A percentile compares a stretch with the other conserved stretches of the same genome.
phyloP scores from a whole-genome alignment of 2,329 filamentous ascomycete genomes.

The Paracorniculantispora psalliotae region DNA sequence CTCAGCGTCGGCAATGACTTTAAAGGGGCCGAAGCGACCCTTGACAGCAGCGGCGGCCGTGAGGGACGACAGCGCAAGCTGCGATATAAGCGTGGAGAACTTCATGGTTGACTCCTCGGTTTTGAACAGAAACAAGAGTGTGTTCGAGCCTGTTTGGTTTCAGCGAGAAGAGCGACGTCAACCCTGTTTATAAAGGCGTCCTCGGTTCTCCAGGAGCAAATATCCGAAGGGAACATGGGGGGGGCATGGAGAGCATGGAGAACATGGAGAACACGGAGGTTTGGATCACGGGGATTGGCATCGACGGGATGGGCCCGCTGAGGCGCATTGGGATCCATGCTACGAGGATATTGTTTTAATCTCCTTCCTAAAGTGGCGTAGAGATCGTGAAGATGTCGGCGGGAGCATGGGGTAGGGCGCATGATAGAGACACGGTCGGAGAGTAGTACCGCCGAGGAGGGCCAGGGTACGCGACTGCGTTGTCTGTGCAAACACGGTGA shows the following conservation, averaged over 20 bases:
- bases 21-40: background rate
- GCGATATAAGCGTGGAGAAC: background rate
- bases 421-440: background rate
- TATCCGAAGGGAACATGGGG: background rate
- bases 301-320: background rate
- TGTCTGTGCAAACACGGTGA: background rate
- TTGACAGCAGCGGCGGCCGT: background rate
- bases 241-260: background rate
- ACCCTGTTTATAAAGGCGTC: background rate
- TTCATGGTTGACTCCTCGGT: background rate
- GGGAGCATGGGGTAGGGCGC: conserved; percentile 1
- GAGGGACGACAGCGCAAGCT: conserved; percentile 3
- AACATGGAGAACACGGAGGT: background rate
- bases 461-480: background rate
- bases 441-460: conserved; percentile 4
- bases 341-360: background rate
- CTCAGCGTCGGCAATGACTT: background rate
- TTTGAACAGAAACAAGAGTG: background rate
- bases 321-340: background rate
- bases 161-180: background rate
- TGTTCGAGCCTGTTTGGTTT: background rate
- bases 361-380: conserved; percentile 6
- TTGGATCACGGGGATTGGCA: conserved; percentile 2
- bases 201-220: background rate
- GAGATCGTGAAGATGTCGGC: background rate